A percentile compares a stretch with the other conserved stretches of the same genome.
phyloP scores from a whole-genome alignment of 2,329 filamentous ascomycete genomes.

The Trichothecium roseum region DNA sequence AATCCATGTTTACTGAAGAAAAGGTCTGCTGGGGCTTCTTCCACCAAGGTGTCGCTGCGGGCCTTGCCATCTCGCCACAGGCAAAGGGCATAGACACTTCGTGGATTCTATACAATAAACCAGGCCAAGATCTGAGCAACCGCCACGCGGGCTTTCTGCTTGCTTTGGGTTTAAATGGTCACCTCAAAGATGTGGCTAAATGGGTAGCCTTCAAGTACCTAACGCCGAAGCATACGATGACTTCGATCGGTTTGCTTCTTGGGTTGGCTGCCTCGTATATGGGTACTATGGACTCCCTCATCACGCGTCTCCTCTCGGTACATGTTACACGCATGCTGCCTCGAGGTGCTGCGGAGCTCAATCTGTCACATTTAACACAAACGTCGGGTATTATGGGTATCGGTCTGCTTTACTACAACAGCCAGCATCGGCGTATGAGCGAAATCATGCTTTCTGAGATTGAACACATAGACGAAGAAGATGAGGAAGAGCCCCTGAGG shows the following conservation, averaged over 20 bases:
- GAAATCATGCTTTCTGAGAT: slow-evolving; percentile 98
- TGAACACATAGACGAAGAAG: slow-evolving; percentile 68
- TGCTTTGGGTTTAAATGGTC: slow-evolving; percentile 84
- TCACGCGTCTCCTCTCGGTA: slow-evolving; percentile 86
- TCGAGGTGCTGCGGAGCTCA: slow-evolving; percentile 83
- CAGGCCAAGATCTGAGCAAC: slow-evolving; percentile 74
- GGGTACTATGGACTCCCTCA: slow-evolving; percentile 93
- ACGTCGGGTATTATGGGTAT: slow-evolving; percentile 97
- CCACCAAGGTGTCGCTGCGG: slow-evolving; percentile 89
- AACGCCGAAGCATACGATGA: slow-evolving; percentile 99
- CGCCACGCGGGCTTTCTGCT: slow-evolving; percentile 92
- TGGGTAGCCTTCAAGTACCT: slow-evolving; percentile 99
- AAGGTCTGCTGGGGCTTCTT: slow-evolving; percentile 99
- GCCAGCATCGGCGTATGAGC: slow-evolving; percentile 95
- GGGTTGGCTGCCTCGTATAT: slow-evolving; percentile 89
- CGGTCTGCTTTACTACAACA: slow-evolving; percentile 85
- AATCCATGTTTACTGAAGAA: slow-evolving; percentile 79
- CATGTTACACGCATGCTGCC: slow-evolving; percentile 94
- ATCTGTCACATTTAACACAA: slow-evolving; percentile 84
- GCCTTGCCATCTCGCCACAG: slow-evolving; percentile 78
- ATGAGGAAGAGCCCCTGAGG: slow-evolving; percentile 75
- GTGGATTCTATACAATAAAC: slow-evolving; percentile 98
- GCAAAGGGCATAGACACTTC: slow-evolving; percentile 95
- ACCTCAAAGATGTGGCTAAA: slow-evolving; percentile 88
- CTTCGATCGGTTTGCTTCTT: slow-evolving; percentile 86